These are phyloP conservation scores for Phytophthora constricta DNA, from an alignment of 352 stramenopile species.

Conservation along the genomic window DNA sequence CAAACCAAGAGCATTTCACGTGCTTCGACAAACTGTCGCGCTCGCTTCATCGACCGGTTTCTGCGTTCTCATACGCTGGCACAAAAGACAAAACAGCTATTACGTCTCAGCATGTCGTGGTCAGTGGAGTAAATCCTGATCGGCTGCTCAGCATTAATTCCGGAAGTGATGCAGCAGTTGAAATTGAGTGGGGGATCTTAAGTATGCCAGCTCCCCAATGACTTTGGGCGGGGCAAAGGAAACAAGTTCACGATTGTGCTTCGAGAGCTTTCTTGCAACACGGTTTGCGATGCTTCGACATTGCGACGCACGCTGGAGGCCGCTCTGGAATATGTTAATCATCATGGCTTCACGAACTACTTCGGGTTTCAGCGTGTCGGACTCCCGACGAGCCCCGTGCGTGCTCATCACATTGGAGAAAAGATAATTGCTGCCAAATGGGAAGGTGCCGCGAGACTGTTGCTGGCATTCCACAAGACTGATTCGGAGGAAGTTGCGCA, in stretches of 20 bases:
- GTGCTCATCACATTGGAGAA: constrained; percentile 75
- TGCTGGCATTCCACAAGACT: constrained; percentile 48
- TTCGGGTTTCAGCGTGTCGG: constrained; percentile 86
- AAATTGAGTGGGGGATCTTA: constrained; percentile 56
- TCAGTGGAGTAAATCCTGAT: constrained; percentile 50
- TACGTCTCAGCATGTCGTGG: constrained; percentile 72
- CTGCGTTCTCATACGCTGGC: constrained; percentile 67
- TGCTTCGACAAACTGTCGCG: constrained; percentile 68
- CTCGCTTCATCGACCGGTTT: constrained; percentile 48
- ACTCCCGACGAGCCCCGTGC: constrained; percentile 44
- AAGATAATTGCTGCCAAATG: constrained; percentile 70
- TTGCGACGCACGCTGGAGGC: constrained; percentile 27
- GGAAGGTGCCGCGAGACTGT: constrained; percentile 51
- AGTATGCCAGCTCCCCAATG: constrained; percentile 60
- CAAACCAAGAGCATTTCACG: constrained; percentile 75
- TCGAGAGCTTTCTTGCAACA: constrained; percentile 37
- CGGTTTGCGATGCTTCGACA: constrained; percentile 2
- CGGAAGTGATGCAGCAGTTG: constrained; percentile 8
- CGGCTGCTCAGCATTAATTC: constrained; percentile 52
- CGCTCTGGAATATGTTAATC: constrained; percentile 40
- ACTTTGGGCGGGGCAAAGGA: constrained; percentile 52
- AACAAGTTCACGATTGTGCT: constrained; percentile 76
- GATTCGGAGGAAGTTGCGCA: constrained; percentile 41
- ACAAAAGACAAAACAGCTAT: constrained; percentile 83
- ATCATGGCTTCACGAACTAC: constrained; percentile 76